Percentiles rank a stretch among this genome's conserved stretches.
Conservation (phyloP, 1,139 yeast genomes). For the Taphrina communis region DNA sequence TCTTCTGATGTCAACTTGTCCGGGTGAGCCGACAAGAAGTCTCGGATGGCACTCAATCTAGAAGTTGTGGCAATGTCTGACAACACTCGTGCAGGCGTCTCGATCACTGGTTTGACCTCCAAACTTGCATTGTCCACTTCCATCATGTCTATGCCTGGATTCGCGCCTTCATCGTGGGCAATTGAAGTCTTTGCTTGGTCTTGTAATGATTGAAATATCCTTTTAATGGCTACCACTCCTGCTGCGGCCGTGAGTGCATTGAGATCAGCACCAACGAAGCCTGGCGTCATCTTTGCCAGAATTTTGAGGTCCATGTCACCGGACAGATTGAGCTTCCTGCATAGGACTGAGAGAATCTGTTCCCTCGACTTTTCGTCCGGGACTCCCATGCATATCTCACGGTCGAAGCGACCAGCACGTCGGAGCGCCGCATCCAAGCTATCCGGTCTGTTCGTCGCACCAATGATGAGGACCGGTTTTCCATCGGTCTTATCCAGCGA, state of each 20-base stretch:
- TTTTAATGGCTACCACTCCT: slow-evolving; percentile 89
- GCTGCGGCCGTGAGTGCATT: slow-evolving; percentile 95
- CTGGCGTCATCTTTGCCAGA: slow-evolving; percentile 93
- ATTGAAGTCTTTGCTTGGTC: slow-evolving; percentile 24
- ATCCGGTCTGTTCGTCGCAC: slow-evolving; percentile 97
- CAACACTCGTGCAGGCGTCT: slow-evolving; percentile 41
- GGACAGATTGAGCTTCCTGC: slow-evolving; percentile 63
- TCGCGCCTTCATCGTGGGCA: not conserved
- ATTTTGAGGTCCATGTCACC: slow-evolving; percentile 73
- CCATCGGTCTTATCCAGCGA: slow-evolving; percentile 87
- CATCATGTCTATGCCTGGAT: slow-evolving; percentile 8
- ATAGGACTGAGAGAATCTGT: slow-evolving; percentile 68
- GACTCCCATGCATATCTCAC: slow-evolving; percentile 90
- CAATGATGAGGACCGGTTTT: slow-evolving; percentile 91
- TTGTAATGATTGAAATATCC: slow-evolving; percentile 62
- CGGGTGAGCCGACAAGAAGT: slow-evolving; percentile 75
- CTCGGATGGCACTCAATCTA: slow-evolving; percentile 62
- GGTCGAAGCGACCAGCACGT: slow-evolving; percentile 95
- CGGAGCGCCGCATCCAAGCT: slow-evolving; percentile 93
- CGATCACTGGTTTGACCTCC: slow-evolving; percentile 11
- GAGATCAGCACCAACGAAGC: slow-evolving; percentile 96
- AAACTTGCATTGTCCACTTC: slow-evolving; percentile 1
- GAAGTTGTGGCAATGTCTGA: slow-evolving; percentile 46
- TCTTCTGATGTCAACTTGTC: slow-evolving; percentile 77
- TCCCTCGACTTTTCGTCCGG: slow-evolving; percentile 87